These are phyloP conservation scores for Potentilla sterilis DNA, from an alignment of 306 rosid species.

Conservation along the genomic window DNA sequence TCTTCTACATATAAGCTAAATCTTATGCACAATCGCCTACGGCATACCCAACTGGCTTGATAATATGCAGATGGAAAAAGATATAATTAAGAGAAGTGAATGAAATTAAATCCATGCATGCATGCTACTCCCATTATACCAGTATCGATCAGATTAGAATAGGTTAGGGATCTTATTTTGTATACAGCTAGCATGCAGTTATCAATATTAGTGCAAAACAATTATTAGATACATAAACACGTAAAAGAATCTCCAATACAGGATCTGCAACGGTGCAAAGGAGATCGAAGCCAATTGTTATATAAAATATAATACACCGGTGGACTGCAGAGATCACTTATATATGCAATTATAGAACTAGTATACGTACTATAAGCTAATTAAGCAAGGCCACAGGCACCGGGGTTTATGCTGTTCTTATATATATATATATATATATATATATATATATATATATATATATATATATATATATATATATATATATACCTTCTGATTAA, in stretches of 20 bases:
- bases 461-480: too few relatives aligned
- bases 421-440: too few relatives aligned
- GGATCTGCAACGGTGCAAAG: slow-evolving; percentile 27
- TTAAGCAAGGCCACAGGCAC: slow-evolving; percentile 18
- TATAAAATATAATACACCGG: slow-evolving; percentile 15
- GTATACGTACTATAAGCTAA: not conserved
- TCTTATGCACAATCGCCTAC: not conserved
- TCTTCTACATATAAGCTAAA: not conserved
- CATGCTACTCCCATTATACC: too few relatives aligned
- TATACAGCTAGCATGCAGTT: not conserved
- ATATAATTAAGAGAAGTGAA: not conserved
- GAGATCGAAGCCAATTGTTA: slow-evolving; percentile 16
- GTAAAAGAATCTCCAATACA: not conserved
- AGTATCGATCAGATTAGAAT: not conserved
- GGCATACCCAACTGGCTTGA: too few relatives aligned
- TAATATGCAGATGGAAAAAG: not conserved
- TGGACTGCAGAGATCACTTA: not conserved
- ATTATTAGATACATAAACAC: not conserved
- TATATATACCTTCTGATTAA: not conserved
- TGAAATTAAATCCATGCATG: too few relatives aligned
- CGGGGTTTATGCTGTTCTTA: slow-evolving; percentile 21
- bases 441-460: too few relatives aligned
- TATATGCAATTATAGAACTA: not conserved
- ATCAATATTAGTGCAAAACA: not conserved
- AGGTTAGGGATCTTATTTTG: not conserved